Base-by-base conservation (phyloP, 2,329 filamentous ascomycete species). In the Trichophyton schoenleinii region DNA sequence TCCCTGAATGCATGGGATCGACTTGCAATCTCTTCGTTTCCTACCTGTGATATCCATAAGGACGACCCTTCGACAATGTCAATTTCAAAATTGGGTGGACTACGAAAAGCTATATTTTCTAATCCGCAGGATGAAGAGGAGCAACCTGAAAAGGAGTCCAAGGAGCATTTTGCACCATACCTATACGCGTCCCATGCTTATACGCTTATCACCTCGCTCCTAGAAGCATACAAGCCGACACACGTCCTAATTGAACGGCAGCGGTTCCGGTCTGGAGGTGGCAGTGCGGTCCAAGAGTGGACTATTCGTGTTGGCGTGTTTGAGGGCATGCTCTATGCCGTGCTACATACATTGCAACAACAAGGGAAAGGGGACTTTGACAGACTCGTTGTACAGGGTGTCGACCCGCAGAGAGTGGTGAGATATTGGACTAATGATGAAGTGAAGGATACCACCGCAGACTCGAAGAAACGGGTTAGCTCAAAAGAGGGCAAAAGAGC, bases 271-370 rank as follows among this genome's bases (percentile, higher is more conserved):
- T 85, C 83, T 1, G 80, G 79, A n/a, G 82, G 87, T 7, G 79
- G 76, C 0, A 75, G 82, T 0, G 81, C 84, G 0, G 84, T 95
- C 1, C 82, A 85, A 63, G 88, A 95, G 73, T 95, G 89, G 89
- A 92, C 89, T 2, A 71, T 94, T 46, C 79, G 88, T 1, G 89
- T 95, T 7, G 92, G 92, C 66, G 86, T 87, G 68, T 80, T 95
- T 22, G 89, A 95, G 71, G 83, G 84, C 3, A 94, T 94, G 84
- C 74, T 95, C 0, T 87, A 91, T 77, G 86, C 87, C 7, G 79
- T 85, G 11, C 72, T 92, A 42, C 77, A 80, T 58, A 81, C 85
- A 0, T 68, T 89, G 57, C 73, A 73, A 53, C 70, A 74, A 18
- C 71, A 80, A 57, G 74, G 74, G 0, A 62, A 70, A 63, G 66